These are phyloP conservation scores for Penicillium malachiteum DNA, from an alignment of 495 filamentous ascomycete species.

Conservation along the genomic window DNA sequence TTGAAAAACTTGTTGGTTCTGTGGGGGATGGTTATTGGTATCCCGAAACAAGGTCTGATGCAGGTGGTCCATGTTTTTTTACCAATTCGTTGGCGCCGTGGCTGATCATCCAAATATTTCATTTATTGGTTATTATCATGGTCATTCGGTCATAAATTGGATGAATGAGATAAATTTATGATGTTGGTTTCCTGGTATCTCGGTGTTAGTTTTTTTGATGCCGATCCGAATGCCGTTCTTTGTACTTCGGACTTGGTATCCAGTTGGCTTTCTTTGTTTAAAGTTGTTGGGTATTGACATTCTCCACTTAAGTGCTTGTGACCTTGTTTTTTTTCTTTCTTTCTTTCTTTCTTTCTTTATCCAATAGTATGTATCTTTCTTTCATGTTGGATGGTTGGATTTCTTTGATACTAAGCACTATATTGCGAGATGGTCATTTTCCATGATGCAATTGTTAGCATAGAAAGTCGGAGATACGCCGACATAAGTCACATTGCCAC, in stretches of 20 bases:
- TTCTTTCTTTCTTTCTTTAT: no score
- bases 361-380: no score
- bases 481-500: not conserved
- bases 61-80: not conserved
- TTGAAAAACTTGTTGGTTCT: not conserved
- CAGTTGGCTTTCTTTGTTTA: not conserved
- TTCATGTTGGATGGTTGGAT: not conserved
- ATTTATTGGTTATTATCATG: not conserved
- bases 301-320: not conserved
- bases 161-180: not conserved
- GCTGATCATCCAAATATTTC: not conserved
- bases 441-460: not conserved
- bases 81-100: not conserved
- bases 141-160: not conserved
- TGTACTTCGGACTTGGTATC: not conserved
- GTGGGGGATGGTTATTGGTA: not conserved
- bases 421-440: not conserved
- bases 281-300: not conserved
- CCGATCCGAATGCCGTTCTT: not conserved
- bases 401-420: not conserved
- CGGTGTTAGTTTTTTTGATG: no score
- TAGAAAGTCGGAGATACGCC: not conserved
- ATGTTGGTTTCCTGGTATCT: not conserved
- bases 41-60: not conserved
- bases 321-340: not conserved